phyloP scores from a whole-genome alignment of 345 rosid genomes.

The Populus nigra region DNA sequence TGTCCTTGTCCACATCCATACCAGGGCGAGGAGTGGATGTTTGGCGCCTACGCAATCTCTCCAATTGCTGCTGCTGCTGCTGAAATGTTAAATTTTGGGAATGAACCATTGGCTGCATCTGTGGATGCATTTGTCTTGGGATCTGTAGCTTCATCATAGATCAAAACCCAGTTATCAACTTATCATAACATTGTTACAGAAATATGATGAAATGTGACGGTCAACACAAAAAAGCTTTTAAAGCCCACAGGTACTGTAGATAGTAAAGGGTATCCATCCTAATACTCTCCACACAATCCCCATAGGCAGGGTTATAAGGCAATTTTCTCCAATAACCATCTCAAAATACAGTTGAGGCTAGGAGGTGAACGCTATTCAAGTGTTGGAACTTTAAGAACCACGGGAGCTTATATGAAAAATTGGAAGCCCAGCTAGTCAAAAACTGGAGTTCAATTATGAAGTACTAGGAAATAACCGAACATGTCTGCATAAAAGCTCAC shows the following conservation, averaged over 20 bases:
- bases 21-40: constrained; percentile 52
- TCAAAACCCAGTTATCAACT: background rate
- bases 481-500: background rate
- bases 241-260: background rate
- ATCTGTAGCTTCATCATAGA: constrained; percentile 46
- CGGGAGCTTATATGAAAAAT: background rate
- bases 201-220: background rate
- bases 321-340: background rate
- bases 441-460: background rate
- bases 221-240: background rate
- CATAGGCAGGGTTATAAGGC: background rate
- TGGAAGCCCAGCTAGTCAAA: background rate
- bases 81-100: constrained; percentile 49
- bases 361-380: background rate
- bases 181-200: background rate
- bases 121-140: constrained; percentile 65
- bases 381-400: background rate
- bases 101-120: constrained; percentile 71
- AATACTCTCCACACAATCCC: background rate
- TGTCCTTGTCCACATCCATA: constrained; percentile 71
- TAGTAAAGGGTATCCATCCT: background rate
- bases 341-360: background rate
- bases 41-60: constrained; percentile 61
- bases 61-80: constrained; percentile 55
- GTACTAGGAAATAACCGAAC: background rate